Evolutionary conservation across 2,329 filamentous ascomycete genomes (phyloP).

Genomic region (Penicillium corylophilum): DNA sequence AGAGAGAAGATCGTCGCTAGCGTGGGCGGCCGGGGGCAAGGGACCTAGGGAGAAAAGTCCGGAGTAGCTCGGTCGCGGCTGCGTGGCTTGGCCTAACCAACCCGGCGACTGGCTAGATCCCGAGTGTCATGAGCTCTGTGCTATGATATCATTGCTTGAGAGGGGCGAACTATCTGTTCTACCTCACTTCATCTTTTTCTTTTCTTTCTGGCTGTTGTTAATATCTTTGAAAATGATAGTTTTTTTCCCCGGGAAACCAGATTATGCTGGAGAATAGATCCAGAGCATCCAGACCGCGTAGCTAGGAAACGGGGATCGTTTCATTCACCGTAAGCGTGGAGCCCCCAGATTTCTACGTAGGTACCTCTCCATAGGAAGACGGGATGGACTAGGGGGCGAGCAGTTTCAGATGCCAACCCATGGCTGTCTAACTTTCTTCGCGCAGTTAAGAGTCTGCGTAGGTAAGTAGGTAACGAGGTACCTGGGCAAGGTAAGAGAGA

Average conservation of each 20-base stretch:
- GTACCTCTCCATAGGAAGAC: not conserved
- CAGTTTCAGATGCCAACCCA: slow-evolving; percentile 16
- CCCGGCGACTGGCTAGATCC: not conserved
- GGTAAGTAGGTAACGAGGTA: not conserved
- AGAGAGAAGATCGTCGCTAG: slow-evolving; percentile 5
- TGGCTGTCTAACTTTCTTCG: slow-evolving; percentile 18
- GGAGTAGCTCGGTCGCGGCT: slow-evolving; percentile 16
- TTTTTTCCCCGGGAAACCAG: not conserved
- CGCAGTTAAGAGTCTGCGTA: not conserved
- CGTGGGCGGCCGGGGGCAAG: not conserved
- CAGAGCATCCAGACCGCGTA: not conserved
- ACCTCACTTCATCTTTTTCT: no score
- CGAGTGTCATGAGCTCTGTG: not conserved
- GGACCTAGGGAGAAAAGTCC: not conserved
- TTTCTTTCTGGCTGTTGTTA: not conserved
- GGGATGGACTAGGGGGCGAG: slow-evolving; percentile 5
- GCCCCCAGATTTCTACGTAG: not conserved
- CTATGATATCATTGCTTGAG: slow-evolving; percentile 1
- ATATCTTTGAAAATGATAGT: not conserved
- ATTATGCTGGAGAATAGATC: not conserved
- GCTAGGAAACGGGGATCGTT: not conserved
- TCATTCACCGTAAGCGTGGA: not conserved
- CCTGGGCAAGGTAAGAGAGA: no score
- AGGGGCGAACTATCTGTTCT: not conserved
- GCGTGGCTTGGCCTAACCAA: slow-evolving; percentile 6